A percentile compares a stretch with the other conserved stretches of the same genome.
Conservation (phyloP, 2,329 filamentous ascomycete species). For the Shiraia bambusicola region DNA sequence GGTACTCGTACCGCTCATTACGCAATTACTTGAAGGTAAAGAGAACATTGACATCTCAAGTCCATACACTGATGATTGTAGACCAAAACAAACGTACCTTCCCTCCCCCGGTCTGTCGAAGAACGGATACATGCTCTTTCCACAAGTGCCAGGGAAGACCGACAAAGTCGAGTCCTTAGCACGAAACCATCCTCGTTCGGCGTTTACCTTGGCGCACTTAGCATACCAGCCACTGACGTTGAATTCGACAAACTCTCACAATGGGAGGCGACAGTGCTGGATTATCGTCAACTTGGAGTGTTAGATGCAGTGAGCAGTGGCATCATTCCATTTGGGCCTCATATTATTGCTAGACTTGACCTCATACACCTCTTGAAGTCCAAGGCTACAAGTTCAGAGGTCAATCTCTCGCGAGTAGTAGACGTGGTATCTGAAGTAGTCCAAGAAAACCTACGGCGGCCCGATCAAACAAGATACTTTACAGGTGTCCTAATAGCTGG, state of each 20-base stretch:
- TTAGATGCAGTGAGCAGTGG: slow-evolving; percentile 33
- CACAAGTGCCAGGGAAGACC: slow-evolving; percentile 20
- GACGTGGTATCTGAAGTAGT: slow-evolving; percentile 29
- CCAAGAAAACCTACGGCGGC: slow-evolving; percentile 25
- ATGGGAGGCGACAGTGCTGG: slow-evolving; percentile 39
- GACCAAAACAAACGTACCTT: slow-evolving; percentile 15
- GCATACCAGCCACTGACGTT: slow-evolving; percentile 25
- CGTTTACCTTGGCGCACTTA: slow-evolving; percentile 37
- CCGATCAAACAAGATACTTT: slow-evolving; percentile 30
- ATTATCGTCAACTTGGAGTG: slow-evolving; percentile 33
- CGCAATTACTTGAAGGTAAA: slow-evolving; percentile 25
- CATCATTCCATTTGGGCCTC: slow-evolving; percentile 25
- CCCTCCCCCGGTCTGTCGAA: slow-evolving; percentile 31
- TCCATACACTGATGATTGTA: slow-evolving; percentile 6
- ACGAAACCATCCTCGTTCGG: slow-evolving; percentile 39
- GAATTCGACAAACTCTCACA: slow-evolving; percentile 30
- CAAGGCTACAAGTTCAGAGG: slow-evolving; percentile 21
- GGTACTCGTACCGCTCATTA: slow-evolving; percentile 26
- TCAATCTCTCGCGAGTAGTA: slow-evolving; percentile 28
- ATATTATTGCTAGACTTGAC: slow-evolving; percentile 38
- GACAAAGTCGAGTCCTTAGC: slow-evolving; percentile 19
- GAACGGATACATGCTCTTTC: slow-evolving; percentile 34
- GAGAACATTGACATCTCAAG: neutral
- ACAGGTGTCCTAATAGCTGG: slow-evolving; percentile 39
- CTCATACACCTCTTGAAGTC: slow-evolving; percentile 28